phyloP scores from a whole-genome alignment of 768 basidiomycete genomes.

The Gelatoporia subvermispora region DNA sequence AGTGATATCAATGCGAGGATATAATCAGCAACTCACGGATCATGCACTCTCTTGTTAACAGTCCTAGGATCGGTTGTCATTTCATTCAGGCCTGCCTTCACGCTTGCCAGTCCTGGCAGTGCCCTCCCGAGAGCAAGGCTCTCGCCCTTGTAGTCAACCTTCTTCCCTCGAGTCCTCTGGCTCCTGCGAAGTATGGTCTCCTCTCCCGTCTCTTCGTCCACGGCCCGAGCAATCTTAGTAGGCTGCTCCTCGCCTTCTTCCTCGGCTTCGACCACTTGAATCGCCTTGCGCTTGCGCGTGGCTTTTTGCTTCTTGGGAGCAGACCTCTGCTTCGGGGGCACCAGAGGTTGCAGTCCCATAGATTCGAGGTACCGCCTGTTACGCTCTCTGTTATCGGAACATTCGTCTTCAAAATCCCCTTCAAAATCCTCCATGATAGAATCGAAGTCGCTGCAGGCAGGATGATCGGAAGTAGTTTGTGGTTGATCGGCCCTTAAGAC shows the following conservation, averaged over 20 bases:
- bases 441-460: background rate
- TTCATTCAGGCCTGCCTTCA: conserved; percentile 16
- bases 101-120: conserved; percentile 7
- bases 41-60: conserved; percentile 27
- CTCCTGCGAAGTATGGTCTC: conserved; percentile 50
- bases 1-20: background rate
- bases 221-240: conserved; percentile 12
- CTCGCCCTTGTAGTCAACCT: conserved; percentile 45
- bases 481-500: background rate
- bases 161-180: conserved; percentile 56
- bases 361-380: conserved; percentile 40
- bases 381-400: conserved; percentile 31
- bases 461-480: background rate
- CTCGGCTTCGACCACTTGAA: conserved; percentile 26
- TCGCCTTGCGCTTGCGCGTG: conserved; percentile 19
- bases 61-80: conserved; percentile 22
- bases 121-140: conserved; percentile 5
- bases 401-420: conserved; percentile 28
- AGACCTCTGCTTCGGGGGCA: conserved; percentile 17
- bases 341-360: conserved; percentile 39
- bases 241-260: conserved; percentile 18
- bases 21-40: conserved; percentile 44
- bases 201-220: conserved; percentile 6
- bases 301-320: conserved; percentile 40
- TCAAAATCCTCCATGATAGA: background rate